Evolutionary conservation across 2,329 filamentous ascomycete species (phyloP), one percentile per base, ranked within the genome.

Genomic region (Zasmidium cellare): DNA sequence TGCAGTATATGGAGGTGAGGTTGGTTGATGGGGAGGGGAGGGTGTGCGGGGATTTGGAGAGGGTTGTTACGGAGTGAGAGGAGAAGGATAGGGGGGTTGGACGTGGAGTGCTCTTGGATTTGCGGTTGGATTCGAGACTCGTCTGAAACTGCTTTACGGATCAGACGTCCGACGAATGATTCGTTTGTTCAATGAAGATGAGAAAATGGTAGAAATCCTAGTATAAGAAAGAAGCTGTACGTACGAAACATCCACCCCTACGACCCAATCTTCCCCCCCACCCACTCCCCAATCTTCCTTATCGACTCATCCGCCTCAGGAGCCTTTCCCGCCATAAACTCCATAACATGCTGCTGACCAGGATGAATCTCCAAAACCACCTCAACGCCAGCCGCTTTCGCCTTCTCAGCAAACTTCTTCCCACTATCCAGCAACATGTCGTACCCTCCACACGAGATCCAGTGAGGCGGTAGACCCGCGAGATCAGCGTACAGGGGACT

Each of bases 401-500:
- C 65, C 1, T 78, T 67, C 41, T 75, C 69, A 64, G 82, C 81
- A 61, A 83, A 82, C 1, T 82, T 75, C 46, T 83, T 62, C 0
- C 72, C 79, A 57, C 84, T 81, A 60, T 85, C 82, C 2, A 82
- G 68, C 2, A 82, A 61, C 0, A 77, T 77, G 65, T 85, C 83
- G 55, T 79, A 56, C 9, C 81, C 82, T 57, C 75, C 77, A 2
- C 82, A 71, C 62, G 82, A 80, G 2, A 85, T 72, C 67, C 82
- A 84, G 0, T 78, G 73, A 1, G 72, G 74, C 3, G 80, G 79
- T 14, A 82, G 65, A 3, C 63, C 71, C 11, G 63, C 62, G 55
- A 76, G n/a, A 50, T 64, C 64, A 2, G 56, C 64, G 35, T 61
- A 64, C 0, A 64, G 44, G 19, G 64, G 64, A 50, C 64, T 66